Conservation (phyloP, 2,329 filamentous ascomycete species). For the Colletotrichum chlorophyti region DNA sequence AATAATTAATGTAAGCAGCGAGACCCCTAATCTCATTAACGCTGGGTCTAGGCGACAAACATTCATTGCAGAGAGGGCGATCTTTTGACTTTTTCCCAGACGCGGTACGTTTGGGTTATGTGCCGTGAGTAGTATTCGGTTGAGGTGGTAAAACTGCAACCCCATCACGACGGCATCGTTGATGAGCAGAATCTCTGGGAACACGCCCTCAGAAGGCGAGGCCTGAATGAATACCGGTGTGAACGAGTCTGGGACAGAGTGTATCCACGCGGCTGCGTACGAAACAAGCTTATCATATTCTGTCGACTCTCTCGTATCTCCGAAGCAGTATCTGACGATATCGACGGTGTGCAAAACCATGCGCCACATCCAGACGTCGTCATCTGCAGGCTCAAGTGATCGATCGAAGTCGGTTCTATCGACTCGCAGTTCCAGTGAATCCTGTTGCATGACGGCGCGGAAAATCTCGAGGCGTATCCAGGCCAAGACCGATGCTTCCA, state of each 20-base stretch:
- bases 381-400: not conserved
- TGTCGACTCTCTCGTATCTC: constrained; percentile 25
- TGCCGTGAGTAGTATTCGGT: constrained; percentile 36
- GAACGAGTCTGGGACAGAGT: constrained; percentile 34
- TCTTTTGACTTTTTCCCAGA: constrained; percentile 21
- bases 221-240: constrained; percentile 31
- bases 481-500: not conserved
- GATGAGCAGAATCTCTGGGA: constrained; percentile 1
- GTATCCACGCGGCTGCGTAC: constrained; percentile 33
- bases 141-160: constrained; percentile 35
- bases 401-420: not conserved
- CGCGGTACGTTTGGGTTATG: constrained; percentile 36
- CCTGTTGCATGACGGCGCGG: constrained; percentile 3
- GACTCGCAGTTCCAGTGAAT: not conserved
- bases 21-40: constrained; percentile 29
- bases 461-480: constrained; percentile 8
- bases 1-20: not conserved
- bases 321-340: constrained; percentile 36
- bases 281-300: constrained; percentile 31
- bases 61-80: not conserved
- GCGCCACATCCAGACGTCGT: constrained; percentile 22
- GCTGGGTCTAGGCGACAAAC: constrained; percentile 31
- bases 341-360: constrained; percentile 34
- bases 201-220: not conserved
- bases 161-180: constrained; percentile 38